Percentiles rank a stretch among this genome's conserved stretches.
These are phyloP conservation scores for Bimuria novae-zelandiae DNA, from an alignment of 2,329 filamentous ascomycete genomes.

Conservation along the genomic window DNA sequence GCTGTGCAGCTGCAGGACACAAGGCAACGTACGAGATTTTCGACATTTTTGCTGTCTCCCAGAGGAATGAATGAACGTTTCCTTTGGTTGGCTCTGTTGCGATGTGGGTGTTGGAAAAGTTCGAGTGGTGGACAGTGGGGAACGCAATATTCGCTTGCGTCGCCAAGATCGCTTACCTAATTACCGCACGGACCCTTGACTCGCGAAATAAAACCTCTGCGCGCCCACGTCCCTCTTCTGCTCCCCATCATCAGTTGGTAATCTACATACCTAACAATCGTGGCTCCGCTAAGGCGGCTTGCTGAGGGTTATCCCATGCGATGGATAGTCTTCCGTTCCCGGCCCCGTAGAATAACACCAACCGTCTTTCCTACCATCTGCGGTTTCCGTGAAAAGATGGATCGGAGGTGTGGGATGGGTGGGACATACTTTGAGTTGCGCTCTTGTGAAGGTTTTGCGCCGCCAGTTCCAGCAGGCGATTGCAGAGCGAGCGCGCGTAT, in stretches of 20 bases:
- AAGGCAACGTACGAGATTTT: conserved; percentile 66
- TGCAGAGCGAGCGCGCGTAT: no score
- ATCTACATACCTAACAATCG: conserved; percentile 42
- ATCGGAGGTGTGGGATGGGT: conserved; percentile 50
- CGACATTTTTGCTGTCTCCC: conserved; percentile 67
- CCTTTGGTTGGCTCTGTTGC: conserved; percentile 47
- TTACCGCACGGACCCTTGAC: conserved; percentile 14
- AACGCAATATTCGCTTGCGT: conserved; percentile 16
- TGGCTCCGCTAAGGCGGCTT: conserved; percentile 49
- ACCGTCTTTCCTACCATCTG: conserved; percentile 47
- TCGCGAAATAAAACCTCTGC: conserved; percentile 24
- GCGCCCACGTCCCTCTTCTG: conserved; percentile 25
- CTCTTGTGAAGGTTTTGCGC: no score
- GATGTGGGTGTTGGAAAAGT: conserved; percentile 33
- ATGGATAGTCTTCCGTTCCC: conserved; percentile 51
- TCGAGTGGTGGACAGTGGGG: conserved; percentile 15
- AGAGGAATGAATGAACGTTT: conserved; percentile 44
- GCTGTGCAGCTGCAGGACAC: background rate
- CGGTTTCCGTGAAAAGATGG: conserved; percentile 48
- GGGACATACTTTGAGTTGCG: conserved; percentile 44
- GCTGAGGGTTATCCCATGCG: conserved; percentile 48
- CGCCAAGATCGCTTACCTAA: conserved; percentile 15
- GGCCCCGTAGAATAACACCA: conserved; percentile 47
- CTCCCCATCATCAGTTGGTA: conserved; percentile 45
- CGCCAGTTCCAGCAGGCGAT: no score